These are phyloP conservation scores for Geranomyces michiganensis DNA, from an alignment of 192 early-diverging fungal species.

Conservation along the genomic window DNA sequence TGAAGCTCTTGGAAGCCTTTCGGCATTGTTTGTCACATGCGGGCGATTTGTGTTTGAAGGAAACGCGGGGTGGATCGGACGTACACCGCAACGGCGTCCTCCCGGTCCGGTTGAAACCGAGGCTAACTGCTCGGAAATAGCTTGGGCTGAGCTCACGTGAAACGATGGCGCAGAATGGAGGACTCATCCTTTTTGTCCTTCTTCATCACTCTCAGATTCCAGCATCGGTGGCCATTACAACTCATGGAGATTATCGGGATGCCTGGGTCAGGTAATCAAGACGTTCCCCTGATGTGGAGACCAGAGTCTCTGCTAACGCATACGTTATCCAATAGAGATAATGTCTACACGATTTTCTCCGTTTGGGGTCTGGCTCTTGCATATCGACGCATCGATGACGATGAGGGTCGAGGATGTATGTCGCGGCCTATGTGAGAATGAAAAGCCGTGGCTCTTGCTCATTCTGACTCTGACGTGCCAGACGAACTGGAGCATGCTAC, in stretches of 20 bases:
- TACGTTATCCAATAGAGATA: conserved; percentile 71
- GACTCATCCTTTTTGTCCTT: not conserved
- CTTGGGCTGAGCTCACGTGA: too few species aligned
- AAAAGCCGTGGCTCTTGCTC: not conserved
- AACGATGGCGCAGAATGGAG: too few species aligned
- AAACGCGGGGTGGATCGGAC: too few species aligned
- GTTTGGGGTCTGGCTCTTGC: conserved; percentile 83
- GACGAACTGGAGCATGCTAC: conserved; percentile 86
- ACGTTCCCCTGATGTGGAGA: too few species aligned
- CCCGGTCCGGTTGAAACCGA: too few species aligned
- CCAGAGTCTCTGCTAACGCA: not conserved
- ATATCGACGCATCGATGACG: conserved; percentile 83
- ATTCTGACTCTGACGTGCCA: conserved; percentile 22
- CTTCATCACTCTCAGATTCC: conserved; percentile 58
- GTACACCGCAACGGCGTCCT: too few species aligned
- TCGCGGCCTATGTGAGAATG: not conserved
- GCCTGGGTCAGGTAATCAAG: conserved; percentile 85
- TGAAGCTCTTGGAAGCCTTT: too few species aligned
- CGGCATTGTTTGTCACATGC: too few species aligned
- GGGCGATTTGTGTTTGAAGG: too few species aligned
- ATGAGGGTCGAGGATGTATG: conserved; percentile 77
- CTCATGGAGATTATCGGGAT: conserved; percentile 86
- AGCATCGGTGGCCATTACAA: conserved; percentile 83
- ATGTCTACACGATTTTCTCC: conserved; percentile 85
- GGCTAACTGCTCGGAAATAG: too few species aligned